phyloP scores from a whole-genome alignment of 768 basidiomycete species.

The Baorangia bicolor region DNA sequence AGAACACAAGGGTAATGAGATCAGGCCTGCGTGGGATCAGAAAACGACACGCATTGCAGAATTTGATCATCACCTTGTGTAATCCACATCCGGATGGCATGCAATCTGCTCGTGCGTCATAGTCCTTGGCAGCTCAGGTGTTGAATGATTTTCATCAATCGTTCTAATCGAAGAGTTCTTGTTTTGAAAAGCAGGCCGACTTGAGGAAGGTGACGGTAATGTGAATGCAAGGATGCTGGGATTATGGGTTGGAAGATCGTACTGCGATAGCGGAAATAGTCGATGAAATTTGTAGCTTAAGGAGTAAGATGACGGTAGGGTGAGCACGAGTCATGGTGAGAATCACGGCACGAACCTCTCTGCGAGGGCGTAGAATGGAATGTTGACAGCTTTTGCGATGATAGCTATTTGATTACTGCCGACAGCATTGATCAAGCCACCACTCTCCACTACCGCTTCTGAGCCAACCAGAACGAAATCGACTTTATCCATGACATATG shows the following conservation, averaged over 20 bases:
- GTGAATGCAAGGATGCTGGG: constrained; percentile 73
- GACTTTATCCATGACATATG: constrained; percentile 95
- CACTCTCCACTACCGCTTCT: constrained; percentile 97
- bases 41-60: constrained; percentile 9
- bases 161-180: constrained; percentile 2
- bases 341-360: constrained; percentile 61
- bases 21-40: constrained; percentile 63
- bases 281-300: constrained; percentile 95
- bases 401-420: constrained; percentile 97
- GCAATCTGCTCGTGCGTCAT: constrained; percentile 85
- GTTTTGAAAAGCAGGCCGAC: constrained; percentile 1
- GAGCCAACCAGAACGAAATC: constrained; percentile 96
- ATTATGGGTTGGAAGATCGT: constrained; percentile 83
- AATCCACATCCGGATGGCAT: constrained; percentile 87
- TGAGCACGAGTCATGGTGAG: constrained; percentile 18
- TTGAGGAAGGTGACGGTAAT: constrained; percentile 26
- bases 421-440: constrained; percentile 88
- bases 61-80: constrained; percentile 66
- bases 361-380: constrained; percentile 94
- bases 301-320: constrained; percentile 23
- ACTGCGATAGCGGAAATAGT: constrained; percentile 89
- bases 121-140: constrained; percentile 10
- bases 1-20: constrained; percentile 90
- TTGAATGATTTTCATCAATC: constrained; percentile 1
- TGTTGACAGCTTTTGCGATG: constrained; percentile 90